Evolutionary conservation across 768 basidiomycete genomes (phyloP), one percentile per base, ranked within the genome.

Genomic region (Hygrophorus pudorinus): DNA sequence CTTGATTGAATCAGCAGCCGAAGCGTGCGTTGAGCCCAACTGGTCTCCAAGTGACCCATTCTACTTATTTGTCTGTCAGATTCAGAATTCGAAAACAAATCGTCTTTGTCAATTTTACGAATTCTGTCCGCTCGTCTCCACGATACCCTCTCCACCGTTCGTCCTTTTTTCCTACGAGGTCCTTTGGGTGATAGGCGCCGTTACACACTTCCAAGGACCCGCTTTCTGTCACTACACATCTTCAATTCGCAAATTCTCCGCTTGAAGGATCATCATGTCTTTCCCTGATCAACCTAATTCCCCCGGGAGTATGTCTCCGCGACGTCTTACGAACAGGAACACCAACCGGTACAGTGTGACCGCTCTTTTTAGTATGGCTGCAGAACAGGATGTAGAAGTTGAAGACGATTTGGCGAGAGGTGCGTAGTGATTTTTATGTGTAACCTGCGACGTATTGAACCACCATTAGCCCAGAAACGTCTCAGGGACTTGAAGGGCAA

Each of bases 331-430:
- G 29, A 91, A 91, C 71, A 71, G 93, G 61, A 96, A 90, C 62
- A 93, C 89, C 52, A 94, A 96, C 67, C 83, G 93, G 47, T 94
- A 96, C 67, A 88, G 85, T 61, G 93, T 97, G 31, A 97, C 88
- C 40, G 90, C 90, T 20, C 72, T 97, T 53, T 97, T 94, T 61
- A 90, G 87, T 56, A 92, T 98, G 84, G 94, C 93, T 10, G 94
- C 94, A 29, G 94, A 98, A 66, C 92, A 97, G 70, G 94, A 98
- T 60, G 84, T 92, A 9, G 94, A 98, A 63, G 87, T 97, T 36
- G 92, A 96, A 60, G 94, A 98, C 62, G 94, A 97, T 62, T 68
- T 98, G 47, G 91, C 94, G 5, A 72, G 90, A 75, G 90, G 91
- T 89, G 55, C 51, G 80, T 68, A 36, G n/a, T 38, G 11, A 7